These are phyloP conservation scores for Tanacetum coccineum DNA, from an alignment of 129 eudicot genomes.

Conservation along the genomic window DNA sequence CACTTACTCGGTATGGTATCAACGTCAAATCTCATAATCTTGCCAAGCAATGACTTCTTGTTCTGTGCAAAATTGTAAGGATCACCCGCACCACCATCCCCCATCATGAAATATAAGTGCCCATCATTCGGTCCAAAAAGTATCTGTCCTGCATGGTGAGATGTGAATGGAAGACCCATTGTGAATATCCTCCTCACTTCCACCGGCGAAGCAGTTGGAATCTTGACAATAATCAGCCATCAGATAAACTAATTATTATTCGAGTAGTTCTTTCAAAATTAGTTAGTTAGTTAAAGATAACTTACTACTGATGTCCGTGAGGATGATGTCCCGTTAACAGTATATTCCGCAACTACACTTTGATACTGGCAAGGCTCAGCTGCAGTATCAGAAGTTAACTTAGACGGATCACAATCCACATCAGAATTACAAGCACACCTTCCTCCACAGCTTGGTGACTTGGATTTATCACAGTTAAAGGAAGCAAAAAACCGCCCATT, in stretches of 20 bases:
- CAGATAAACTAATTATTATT: background rate
- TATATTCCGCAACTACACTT: conserved; percentile 70
- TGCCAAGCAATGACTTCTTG: conserved; percentile 86
- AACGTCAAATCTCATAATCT: conserved; percentile 81
- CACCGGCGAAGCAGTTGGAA: conserved; percentile 55
- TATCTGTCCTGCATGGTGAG: conserved; percentile 86
- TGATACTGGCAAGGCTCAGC: conserved; percentile 80
- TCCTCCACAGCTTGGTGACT: conserved; percentile 61
- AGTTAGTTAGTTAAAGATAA: background rate
- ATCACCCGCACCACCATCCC: conserved; percentile 69
- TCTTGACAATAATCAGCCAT: conserved; percentile 29
- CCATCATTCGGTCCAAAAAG: conserved; percentile 78
- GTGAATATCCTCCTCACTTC: conserved; percentile 84
- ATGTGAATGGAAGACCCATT: conserved; percentile 80
- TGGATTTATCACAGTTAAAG: conserved; percentile 67
- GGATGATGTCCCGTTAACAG: conserved; percentile 44
- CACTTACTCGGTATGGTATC: conserved; percentile 73
- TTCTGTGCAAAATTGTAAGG: conserved; percentile 85
- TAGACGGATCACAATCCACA: conserved; percentile 79
- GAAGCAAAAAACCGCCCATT: conserved; percentile 84
- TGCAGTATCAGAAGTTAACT: conserved; percentile 43
- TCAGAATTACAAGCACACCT: conserved; percentile 89
- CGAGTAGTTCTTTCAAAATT: no score
- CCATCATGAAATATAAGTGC: conserved; percentile 82
- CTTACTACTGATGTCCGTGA: conserved; percentile 50